Base-by-base conservation (phyloP, 2,329 filamentous ascomycete genomes). In the Diaporthe longicolla region DNA sequence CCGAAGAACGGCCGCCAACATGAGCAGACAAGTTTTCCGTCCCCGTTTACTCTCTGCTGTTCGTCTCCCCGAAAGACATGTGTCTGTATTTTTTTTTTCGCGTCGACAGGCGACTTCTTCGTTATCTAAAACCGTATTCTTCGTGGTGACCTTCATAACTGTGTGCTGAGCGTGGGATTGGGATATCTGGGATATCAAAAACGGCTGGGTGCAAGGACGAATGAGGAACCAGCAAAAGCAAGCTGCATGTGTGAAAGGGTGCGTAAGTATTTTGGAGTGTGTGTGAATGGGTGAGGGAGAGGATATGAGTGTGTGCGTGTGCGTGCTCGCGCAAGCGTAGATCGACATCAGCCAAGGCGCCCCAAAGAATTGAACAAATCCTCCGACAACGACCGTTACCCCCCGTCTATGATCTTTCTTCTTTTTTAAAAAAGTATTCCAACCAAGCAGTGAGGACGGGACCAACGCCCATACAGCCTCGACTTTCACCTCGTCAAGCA, bases 161-260 rank as follows among this genome's bases (percentile, higher is more conserved):
- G 57, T 57, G 66, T 61, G 57, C 54, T 71, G 43, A 43, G 61
- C 52, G 54, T 59, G 61, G 43, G 52, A 61, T 24, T 43, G 68
- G 71, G 71, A 73, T 73, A 73, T 73, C 71, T 59, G 61, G 61
- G 61, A 73, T 58, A 66, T 72, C 70, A 66, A 71, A 35, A 58
- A 58, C 13, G 59, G 69, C 69, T 71, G 69, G 29, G 29, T 43
- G 35, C 35, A 52, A 71, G 26, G 58, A 63, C n/a, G 40, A 71
- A 71, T 17, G 69, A 61, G 32, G 57, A 71, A 29, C 57, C 57
- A 54, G 57, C 69, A 54, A 71, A 52, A 61, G 35, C 21, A 32
- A 32, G 9, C 43, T 21, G n/a, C 37, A 37, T 29, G 55, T 10
- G 32, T 21, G 26, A 54, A 37, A 15, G 40, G 40, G 40, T 4